Evolutionary conservation across 2,329 filamentous ascomycete species (phyloP).

Genomic region (Diaporthe citrichinensis): DNA sequence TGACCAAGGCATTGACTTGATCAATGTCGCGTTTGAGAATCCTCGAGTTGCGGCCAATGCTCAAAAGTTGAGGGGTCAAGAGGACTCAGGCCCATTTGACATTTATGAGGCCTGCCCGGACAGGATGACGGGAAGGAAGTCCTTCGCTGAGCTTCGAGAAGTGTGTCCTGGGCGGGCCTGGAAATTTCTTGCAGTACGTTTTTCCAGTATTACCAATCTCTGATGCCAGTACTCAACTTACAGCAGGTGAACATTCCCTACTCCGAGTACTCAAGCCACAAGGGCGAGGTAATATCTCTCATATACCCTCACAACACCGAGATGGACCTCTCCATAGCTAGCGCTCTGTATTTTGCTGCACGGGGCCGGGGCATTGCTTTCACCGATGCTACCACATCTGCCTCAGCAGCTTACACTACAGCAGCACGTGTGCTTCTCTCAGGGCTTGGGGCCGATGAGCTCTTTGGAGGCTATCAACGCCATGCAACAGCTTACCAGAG

Average conservation of each 20-base stretch:
- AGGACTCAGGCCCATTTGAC: constrained; percentile 46
- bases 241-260: constrained; percentile 84
- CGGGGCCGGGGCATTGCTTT: constrained; percentile 74
- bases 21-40: constrained; percentile 98
- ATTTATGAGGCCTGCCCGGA: constrained; percentile 91
- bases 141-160: constrained; percentile 79
- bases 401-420: constrained; percentile 68
- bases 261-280: constrained; percentile 77
- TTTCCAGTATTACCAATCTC: neutral
- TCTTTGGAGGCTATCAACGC: constrained; percentile 93
- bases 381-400: constrained; percentile 44
- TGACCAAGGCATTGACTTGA: constrained; percentile 82
- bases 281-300: constrained; percentile 77
- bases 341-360: constrained; percentile 94
- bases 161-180: constrained; percentile 81
- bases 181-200: constrained; percentile 81
- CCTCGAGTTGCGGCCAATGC: constrained; percentile 77
- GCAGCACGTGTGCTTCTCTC: constrained; percentile 88
- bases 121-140: constrained; percentile 85
- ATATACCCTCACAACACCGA: constrained; percentile 97
- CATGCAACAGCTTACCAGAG: constrained; percentile 83
- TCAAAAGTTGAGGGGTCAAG: constrained; percentile 52
- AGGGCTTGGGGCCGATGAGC: constrained; percentile 93
- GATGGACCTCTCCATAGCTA: constrained; percentile 97
- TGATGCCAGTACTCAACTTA: constrained; percentile 35